phyloP scores from a whole-genome alignment of 805 yeast genomes.

The Yarrowia porcina region DNA sequence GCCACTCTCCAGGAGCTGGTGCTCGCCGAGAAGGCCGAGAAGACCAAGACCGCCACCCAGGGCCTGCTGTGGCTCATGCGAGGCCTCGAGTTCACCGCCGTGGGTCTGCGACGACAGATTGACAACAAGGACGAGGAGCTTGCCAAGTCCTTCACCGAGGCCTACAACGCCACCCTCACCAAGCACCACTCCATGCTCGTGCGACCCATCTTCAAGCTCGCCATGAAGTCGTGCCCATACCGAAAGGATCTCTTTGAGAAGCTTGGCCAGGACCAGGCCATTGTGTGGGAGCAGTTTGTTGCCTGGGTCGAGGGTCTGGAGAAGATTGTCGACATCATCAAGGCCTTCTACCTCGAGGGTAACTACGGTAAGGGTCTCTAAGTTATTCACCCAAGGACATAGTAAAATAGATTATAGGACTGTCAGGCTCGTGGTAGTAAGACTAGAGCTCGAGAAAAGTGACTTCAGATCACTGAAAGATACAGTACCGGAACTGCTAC shows the following conservation, averaged over 20 bases:
- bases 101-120: slow-evolving; percentile 77
- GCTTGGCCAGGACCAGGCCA: slow-evolving; percentile 70
- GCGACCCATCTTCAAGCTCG: slow-evolving; percentile 84
- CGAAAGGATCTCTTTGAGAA: slow-evolving; percentile 79
- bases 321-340: slow-evolving; percentile 64
- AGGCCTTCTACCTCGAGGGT: slow-evolving; percentile 73
- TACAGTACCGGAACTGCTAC: too few species aligned
- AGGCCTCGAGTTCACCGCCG: slow-evolving; percentile 88
- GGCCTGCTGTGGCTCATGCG: slow-evolving; percentile 79
- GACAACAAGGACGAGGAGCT: slow-evolving; percentile 61
- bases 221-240: slow-evolving; percentile 94
- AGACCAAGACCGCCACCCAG: slow-evolving; percentile 79
- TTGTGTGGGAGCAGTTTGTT: slow-evolving; percentile 60
- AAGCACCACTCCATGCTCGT: slow-evolving; percentile 79
- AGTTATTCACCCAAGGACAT: slow-evolving; percentile 25
- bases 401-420: slow-evolving; percentile 11
- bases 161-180: slow-evolving; percentile 76
- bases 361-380: slow-evolving; percentile 86
- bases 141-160: slow-evolving; percentile 72
- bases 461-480: too few species aligned
- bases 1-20: slow-evolving; percentile 76
- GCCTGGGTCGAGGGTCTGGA: slow-evolving; percentile 78
- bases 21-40: slow-evolving; percentile 63
- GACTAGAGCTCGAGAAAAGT: too few species aligned
- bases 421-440: too few species aligned